phyloP scores from a whole-genome alignment of 2,329 filamentous ascomycete species.

The Xylariomycetidae sp. region DNA sequence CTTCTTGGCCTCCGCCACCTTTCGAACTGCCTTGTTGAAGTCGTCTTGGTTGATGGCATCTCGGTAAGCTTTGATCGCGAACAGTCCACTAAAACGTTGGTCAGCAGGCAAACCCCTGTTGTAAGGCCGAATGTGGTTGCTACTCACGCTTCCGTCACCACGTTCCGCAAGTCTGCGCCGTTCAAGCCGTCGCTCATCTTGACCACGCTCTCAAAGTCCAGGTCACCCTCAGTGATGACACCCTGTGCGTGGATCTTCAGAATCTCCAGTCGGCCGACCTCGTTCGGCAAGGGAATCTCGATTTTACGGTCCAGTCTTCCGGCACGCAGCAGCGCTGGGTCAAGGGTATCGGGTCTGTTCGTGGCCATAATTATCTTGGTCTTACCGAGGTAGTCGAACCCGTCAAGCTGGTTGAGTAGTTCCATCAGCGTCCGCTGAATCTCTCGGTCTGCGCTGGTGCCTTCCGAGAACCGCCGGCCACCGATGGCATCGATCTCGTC shows the following conservation, averaged over 20 bases:
- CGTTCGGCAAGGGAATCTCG: constrained; percentile 93
- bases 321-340: constrained; percentile 85
- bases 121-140: background rate
- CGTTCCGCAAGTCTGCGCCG: constrained; percentile 93
- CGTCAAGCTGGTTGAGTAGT: constrained; percentile 94
- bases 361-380: constrained; percentile 99
- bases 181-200: constrained; percentile 99
- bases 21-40: constrained; percentile 98
- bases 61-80: constrained; percentile 97
- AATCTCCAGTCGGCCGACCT: constrained; percentile 93
- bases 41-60: constrained; percentile 97
- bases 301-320: constrained; percentile 96
- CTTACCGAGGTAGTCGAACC: constrained; percentile 98
- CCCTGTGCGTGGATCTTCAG: constrained; percentile 91
- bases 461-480: constrained; percentile 92
- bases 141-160: constrained; percentile 95
- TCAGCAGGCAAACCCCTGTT: constrained; percentile 19
- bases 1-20: constrained; percentile 97
- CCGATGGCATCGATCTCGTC: constrained; percentile 99
- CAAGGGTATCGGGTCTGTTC: constrained; percentile 92
- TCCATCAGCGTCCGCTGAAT: constrained; percentile 99
- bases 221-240: constrained; percentile 85
- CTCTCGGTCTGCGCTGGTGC: constrained; percentile 94
- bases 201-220: constrained; percentile 98
- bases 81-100: constrained; percentile 62